A percentile compares a stretch with the other conserved stretches of the same genome.
These are phyloP conservation scores for Rosa rugosa DNA, from an alignment of 306 rosid species.

Conservation along the genomic window DNA sequence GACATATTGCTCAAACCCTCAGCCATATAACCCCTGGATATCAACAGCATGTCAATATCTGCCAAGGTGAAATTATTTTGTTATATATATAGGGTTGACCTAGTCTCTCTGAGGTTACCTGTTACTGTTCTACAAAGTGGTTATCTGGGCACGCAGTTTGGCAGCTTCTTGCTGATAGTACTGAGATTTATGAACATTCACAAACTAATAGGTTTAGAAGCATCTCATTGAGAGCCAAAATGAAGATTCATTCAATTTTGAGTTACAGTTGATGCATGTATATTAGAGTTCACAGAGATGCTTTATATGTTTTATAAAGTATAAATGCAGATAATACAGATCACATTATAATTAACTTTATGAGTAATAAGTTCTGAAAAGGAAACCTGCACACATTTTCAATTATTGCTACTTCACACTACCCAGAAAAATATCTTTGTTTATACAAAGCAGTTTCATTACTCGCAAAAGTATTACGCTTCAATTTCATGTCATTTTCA, in stretches of 20 bases:
- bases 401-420: background rate
- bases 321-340: background rate
- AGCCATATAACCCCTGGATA: conserved; percentile 68
- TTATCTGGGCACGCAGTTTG: conserved; percentile 64
- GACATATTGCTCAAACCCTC: conserved; percentile 48
- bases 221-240: background rate
- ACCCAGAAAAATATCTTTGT: background rate
- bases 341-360: background rate
- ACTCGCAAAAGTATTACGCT: background rate
- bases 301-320: background rate
- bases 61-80: background rate
- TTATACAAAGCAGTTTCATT: background rate
- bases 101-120: conserved; percentile 40
- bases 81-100: background rate
- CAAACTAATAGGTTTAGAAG: background rate
- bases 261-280: background rate
- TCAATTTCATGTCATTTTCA: background rate
- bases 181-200: conserved; percentile 37
- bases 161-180: conserved; percentile 86
- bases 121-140: conserved; percentile 63
- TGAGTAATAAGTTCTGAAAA: background rate
- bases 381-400: background rate
- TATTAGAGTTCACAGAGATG: background rate
- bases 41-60: background rate
- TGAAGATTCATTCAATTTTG: background rate